These are phyloP conservation scores for Kluyveromyces siamensis DNA, from an alignment of 805 yeast species.

Conservation along the genomic window DNA sequence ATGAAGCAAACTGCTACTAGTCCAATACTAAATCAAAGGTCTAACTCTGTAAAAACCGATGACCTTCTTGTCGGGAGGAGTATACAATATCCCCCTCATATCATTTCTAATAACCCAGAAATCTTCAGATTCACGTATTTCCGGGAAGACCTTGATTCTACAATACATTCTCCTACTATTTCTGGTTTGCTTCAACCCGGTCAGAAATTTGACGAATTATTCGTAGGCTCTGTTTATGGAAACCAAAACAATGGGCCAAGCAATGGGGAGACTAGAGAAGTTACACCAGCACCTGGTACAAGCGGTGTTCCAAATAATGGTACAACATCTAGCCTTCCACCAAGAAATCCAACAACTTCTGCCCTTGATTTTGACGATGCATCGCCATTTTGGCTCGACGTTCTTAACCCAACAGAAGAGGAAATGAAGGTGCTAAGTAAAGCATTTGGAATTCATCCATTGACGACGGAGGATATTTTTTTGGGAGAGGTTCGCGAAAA, in stretches of 20 bases:
- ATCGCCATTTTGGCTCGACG: conserved; percentile 88
- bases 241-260: conserved; percentile 7
- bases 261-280: conserved; percentile 1
- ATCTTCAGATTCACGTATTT: conserved; percentile 83
- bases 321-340: background rate
- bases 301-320: conserved; percentile 1
- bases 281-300: conserved; percentile 2
- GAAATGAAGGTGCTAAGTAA: conserved; percentile 89
- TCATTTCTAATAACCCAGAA: conserved; percentile 38
- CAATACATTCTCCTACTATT: conserved; percentile 81
- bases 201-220: conserved; percentile 53
- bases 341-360: conserved; percentile 6
- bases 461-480: conserved; percentile 91
- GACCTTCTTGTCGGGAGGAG: conserved; percentile 24
- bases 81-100: conserved; percentile 37
- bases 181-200: conserved; percentile 67
- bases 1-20: conserved; percentile 3
- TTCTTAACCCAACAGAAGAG: conserved; percentile 87
- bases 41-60: conserved; percentile 8
- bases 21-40: background rate
- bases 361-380: conserved; percentile 27
- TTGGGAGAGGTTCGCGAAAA: conserved; percentile 92
- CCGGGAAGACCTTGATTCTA: conserved; percentile 80
- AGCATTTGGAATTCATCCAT: conserved; percentile 90
- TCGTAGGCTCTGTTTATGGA: conserved; percentile 37